phyloP scores from a whole-genome alignment of 2,329 filamentous ascomycete genomes.

The Trichoderma hamatum region DNA sequence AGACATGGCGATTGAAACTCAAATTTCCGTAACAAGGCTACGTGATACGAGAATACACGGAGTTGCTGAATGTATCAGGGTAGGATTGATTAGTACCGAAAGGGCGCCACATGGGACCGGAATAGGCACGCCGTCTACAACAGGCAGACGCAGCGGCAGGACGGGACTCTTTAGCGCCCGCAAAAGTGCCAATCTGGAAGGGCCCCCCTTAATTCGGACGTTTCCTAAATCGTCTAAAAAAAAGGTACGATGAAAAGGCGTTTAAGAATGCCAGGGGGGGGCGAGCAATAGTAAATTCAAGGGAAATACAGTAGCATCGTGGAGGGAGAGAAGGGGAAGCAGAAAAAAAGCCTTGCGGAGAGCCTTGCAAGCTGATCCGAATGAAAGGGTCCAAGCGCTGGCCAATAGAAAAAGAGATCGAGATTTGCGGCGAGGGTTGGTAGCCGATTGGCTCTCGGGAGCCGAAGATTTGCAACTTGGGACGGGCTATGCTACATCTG shows the following conservation, averaged over 20 bases:
- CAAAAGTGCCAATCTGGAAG: neutral
- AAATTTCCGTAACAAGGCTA: neutral
- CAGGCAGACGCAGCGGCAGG: neutral
- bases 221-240: constrained; percentile 2
- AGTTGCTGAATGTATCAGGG: neutral
- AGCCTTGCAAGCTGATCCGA: constrained; percentile 23
- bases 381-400: constrained; percentile 5
- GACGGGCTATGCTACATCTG: neutral
- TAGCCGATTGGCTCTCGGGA: constrained; percentile 21
- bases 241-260: neutral
- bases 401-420: constrained; percentile 19
- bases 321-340: neutral
- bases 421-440: constrained; percentile 15
- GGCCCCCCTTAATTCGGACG: constrained; percentile 7
- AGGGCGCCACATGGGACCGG: neutral
- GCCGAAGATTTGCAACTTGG: constrained; percentile 1
- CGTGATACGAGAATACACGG: neutral
- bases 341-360: constrained; percentile 23
- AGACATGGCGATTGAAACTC: neutral
- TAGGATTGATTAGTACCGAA: neutral
- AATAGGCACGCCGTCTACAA: neutral
- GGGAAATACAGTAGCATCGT: neutral
- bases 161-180: constrained; percentile 1
- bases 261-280: neutral
- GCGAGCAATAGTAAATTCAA: neutral